Evolutionary conservation across 2,329 filamentous ascomycete genomes (phyloP).

Genomic region (Shiraia bambusicola): DNA sequence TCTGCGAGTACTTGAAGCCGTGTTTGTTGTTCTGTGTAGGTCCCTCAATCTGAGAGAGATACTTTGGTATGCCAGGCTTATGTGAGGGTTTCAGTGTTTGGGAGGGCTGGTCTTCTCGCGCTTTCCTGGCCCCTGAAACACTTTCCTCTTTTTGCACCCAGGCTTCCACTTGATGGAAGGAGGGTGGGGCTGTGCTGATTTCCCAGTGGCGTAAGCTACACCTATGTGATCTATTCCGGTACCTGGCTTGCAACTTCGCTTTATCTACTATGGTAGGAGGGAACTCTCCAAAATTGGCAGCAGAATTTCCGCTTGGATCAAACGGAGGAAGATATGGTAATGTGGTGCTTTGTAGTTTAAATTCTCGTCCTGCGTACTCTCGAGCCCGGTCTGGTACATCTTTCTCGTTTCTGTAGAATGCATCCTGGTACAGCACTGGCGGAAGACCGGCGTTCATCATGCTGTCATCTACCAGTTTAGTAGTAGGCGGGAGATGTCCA

Average conservation of each 20-base stretch:
- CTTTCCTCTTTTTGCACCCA: conserved; percentile 60
- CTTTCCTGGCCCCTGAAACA: conserved; percentile 12
- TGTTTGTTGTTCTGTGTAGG: conserved; percentile 80
- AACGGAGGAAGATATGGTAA: conserved; percentile 81
- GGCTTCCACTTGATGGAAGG: conserved; percentile 64
- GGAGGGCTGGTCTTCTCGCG: conserved; percentile 3
- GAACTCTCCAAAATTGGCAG: conserved; percentile 59
- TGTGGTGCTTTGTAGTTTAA: conserved; percentile 72
- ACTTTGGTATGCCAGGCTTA: conserved; percentile 20
- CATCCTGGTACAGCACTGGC: conserved; percentile 76
- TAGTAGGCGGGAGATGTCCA: conserved; percentile 44
- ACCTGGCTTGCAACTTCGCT: conserved; percentile 52
- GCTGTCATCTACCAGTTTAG: conserved; percentile 54
- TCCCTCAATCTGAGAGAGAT: conserved; percentile 81
- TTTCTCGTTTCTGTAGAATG: conserved; percentile 79
- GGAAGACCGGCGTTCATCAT: conserved; percentile 62
- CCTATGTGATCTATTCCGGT: conserved; percentile 55
- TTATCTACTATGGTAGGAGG: conserved; percentile 53
- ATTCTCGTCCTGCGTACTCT: conserved; percentile 87
- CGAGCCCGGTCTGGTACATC: conserved; percentile 76
- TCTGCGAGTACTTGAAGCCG: conserved; percentile 84
- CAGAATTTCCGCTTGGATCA: conserved; percentile 61
- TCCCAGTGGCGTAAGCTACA: conserved; percentile 76
- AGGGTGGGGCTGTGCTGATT: conserved; percentile 69
- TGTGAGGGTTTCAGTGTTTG: conserved; percentile 18